phyloP scores from a whole-genome alignment of 2,329 filamentous ascomycete species.

The Epichloe baconii region DNA sequence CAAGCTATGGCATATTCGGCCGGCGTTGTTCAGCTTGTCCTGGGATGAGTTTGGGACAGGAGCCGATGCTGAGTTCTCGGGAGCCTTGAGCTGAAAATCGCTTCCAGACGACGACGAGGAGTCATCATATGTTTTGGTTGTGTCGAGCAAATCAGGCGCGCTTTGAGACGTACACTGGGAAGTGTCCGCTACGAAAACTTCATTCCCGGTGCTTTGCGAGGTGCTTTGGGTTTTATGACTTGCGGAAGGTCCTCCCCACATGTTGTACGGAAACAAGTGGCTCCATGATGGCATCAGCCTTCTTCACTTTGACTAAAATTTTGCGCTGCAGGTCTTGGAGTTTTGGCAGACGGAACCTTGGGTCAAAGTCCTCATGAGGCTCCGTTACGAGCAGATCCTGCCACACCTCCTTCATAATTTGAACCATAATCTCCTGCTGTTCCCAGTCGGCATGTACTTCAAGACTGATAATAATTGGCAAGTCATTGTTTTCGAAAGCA shows the following conservation, averaged over 20 bases:
- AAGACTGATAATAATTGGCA: constrained; percentile 82
- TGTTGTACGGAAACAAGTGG: neutral
- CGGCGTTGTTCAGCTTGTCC: constrained; percentile 31
- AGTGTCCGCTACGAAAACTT: neutral
- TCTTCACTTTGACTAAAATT: constrained; percentile 75
- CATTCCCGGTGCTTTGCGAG: constrained; percentile 1
- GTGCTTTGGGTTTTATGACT: constrained; percentile 15
- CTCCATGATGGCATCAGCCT: constrained; percentile 26
- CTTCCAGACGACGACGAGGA: constrained; percentile 29
- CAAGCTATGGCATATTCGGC: constrained; percentile 54
- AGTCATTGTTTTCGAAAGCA: constrained; percentile 60
- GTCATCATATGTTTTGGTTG: constrained; percentile 23
- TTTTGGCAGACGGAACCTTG: constrained; percentile 47
- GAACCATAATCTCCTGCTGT: constrained; percentile 85
- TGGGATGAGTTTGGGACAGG: constrained; percentile 3
- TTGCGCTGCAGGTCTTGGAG: constrained; percentile 63
- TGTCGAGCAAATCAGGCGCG: constrained; percentile 16
- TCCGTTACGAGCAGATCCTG: constrained; percentile 55
- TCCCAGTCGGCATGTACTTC: constrained; percentile 75
- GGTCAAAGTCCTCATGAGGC: constrained; percentile 35
- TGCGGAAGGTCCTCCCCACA: neutral
- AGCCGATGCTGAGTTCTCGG: constrained; percentile 2
- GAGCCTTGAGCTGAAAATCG: constrained; percentile 16
- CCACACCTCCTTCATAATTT: constrained; percentile 89
- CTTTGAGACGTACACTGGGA: neutral